These are phyloP conservation scores for Globisporangium cederbergense DNA, from an alignment of 352 stramenopile genomes.

Conservation along the genomic window DNA sequence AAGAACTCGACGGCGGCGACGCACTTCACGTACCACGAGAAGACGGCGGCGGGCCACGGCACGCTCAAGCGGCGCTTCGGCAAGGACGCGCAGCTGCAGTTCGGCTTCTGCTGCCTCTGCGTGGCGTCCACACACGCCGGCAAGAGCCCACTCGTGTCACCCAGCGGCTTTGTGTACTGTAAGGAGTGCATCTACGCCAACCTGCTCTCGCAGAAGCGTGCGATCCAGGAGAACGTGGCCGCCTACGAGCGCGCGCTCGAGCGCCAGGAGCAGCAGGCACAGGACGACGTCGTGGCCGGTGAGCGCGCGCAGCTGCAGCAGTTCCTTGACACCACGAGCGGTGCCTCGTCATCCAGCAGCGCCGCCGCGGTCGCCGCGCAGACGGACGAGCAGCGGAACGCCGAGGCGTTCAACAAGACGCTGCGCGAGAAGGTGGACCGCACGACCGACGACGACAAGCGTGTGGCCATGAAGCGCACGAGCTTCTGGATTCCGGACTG, in stretches of 20 bases:
- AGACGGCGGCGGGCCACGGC: conserved; percentile 65
- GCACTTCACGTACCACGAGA: conserved; percentile 88
- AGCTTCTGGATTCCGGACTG: conserved; percentile 88
- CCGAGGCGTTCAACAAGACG: conserved; percentile 28
- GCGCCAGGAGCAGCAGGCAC: conserved; percentile 35
- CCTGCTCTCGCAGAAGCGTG: conserved; percentile 75
- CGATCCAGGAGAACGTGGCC: conserved; percentile 66
- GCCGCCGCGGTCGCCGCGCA: conserved; percentile 5
- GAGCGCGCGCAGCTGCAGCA: conserved; percentile 53
- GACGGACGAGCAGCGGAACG: neutral
- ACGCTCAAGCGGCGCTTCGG: conserved; percentile 83
- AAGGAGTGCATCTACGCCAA: conserved; percentile 89
- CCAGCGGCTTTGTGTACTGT: conserved; percentile 76
- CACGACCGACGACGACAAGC: conserved; percentile 67
- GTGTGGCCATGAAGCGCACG: conserved; percentile 73
- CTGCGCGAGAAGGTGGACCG: conserved; percentile 74
- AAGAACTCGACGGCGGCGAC: conserved; percentile 87
- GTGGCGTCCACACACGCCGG: conserved; percentile 48
- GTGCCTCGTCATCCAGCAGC: conserved; percentile 10
- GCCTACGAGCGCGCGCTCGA: conserved; percentile 67
- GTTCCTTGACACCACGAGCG: conserved; percentile 42
- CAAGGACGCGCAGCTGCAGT: conserved; percentile 72
- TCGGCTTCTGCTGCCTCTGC: conserved; percentile 79
- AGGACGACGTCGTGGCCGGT: conserved; percentile 42
- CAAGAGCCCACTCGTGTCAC: conserved; percentile 65